Evolutionary conservation across 2,329 filamentous ascomycete species (phyloP).

Genomic region (Neoascochyta sp.): DNA sequence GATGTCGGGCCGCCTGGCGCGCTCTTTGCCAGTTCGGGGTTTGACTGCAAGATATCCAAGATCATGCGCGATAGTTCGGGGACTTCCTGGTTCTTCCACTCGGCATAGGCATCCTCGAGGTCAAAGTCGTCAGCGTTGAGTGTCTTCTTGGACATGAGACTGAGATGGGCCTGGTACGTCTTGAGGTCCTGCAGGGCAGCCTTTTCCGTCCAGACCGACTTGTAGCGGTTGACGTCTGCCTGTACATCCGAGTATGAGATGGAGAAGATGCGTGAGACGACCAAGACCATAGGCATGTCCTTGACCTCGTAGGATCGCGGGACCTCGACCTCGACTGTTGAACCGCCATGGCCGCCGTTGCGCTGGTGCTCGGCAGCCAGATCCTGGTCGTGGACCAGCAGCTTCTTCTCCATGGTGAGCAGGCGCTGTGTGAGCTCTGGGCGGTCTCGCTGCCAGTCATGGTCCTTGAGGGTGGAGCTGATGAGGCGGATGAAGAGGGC

Average conservation of each 20-base stretch:
- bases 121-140: slow-evolving; percentile 85
- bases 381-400: slow-evolving; percentile 91
- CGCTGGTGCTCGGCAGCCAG: slow-evolving; percentile 61
- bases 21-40: slow-evolving; percentile 78
- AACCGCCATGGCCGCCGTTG: slow-evolving; percentile 56
- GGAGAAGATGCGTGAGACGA: slow-evolving; percentile 82
- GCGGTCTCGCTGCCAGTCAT: slow-evolving; percentile 80
- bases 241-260: slow-evolving; percentile 76
- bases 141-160: slow-evolving; percentile 71
- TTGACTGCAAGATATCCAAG: slow-evolving; percentile 80
- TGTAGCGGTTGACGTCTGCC: slow-evolving; percentile 78
- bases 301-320: slow-evolving; percentile 89
- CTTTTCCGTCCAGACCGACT: slow-evolving; percentile 81
- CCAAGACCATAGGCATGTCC: slow-evolving; percentile 91
- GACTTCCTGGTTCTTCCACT: slow-evolving; percentile 87
- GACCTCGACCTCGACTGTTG: slow-evolving; percentile 74
- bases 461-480: slow-evolving; percentile 71
- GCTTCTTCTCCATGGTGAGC: slow-evolving; percentile 82
- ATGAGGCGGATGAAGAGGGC: slow-evolving; percentile 90
- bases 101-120: slow-evolving; percentile 77
- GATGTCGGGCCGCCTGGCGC: slow-evolving; percentile 60
- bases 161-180: slow-evolving; percentile 84
- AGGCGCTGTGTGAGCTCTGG: slow-evolving; percentile 79
- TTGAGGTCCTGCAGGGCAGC: slow-evolving; percentile 89
- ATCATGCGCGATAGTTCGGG: slow-evolving; percentile 91